Percentiles rank a stretch among this genome's conserved stretches.
Evolutionary conservation across 2,329 filamentous ascomycete genomes (phyloP).

Genomic region (Thermoascus crustaceus): DNA sequence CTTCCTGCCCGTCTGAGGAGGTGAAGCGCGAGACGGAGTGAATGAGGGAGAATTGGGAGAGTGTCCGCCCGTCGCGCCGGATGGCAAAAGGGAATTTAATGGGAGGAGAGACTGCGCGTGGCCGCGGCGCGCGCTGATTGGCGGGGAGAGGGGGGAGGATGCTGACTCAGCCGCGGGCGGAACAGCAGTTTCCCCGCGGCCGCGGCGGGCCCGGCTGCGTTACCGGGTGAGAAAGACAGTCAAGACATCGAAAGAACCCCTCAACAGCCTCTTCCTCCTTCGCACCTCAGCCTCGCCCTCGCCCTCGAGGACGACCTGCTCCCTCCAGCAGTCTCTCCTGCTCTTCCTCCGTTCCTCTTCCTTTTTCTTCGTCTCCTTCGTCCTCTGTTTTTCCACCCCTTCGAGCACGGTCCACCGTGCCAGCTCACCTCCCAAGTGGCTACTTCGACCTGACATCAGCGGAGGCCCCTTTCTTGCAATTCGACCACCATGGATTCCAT

Average conservation of each 20-base stretch:
- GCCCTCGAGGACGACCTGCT: too few species aligned
- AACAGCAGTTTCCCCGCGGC: slow-evolving; percentile 23
- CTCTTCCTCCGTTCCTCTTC: slow-evolving; percentile 3
- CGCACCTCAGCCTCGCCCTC: too few species aligned
- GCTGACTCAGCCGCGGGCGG: slow-evolving; percentile 19
- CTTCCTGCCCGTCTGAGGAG: too few species aligned
- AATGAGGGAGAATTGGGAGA: slow-evolving; percentile 9
- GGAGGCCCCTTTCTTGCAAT: slow-evolving; percentile 1
- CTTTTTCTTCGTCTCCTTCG: slow-evolving; percentile 9
- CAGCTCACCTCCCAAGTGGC: neutral
- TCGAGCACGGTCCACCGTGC: slow-evolving; percentile 5
- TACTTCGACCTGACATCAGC: neutral
- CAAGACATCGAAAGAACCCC: slow-evolving; percentile 13
- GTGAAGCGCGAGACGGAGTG: slow-evolving; percentile 2
- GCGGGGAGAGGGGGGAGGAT: slow-evolving; percentile 8
- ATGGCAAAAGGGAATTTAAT: slow-evolving; percentile 26
- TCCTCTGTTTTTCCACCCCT: slow-evolving; percentile 6
- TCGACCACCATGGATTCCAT: slow-evolving; percentile 51
- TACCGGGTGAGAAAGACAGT: slow-evolving; percentile 29
- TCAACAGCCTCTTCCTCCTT: slow-evolving; percentile 15
- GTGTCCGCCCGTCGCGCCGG: slow-evolving; percentile 21
- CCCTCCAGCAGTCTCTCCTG: too few species aligned
- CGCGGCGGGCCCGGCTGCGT: slow-evolving; percentile 24
- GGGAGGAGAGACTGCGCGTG: slow-evolving; percentile 15
- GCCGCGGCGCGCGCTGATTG: slow-evolving; percentile 30